Conservation (phyloP, 371 early-diverging fungal species). For the Apophysomyces ossiformis region DNA sequence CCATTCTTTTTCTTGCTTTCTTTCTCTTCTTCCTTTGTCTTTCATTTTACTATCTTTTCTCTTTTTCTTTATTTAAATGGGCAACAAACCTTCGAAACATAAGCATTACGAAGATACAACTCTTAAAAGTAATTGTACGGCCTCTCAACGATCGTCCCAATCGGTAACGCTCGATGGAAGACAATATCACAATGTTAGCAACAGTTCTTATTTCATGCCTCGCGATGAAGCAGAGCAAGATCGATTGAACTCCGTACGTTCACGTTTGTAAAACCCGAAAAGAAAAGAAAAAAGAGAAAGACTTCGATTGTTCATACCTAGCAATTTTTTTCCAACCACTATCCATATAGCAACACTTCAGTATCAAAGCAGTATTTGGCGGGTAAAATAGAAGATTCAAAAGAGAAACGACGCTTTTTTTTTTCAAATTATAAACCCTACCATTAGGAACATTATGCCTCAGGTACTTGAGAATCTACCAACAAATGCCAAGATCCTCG, state of each 20-base stretch:
- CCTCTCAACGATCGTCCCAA: slow-evolving; percentile 14
- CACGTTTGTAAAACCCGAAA: neutral
- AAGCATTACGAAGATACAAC: slow-evolving; percentile 16
- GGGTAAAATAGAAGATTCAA: slow-evolving; percentile 24
- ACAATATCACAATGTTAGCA: slow-evolving; percentile 42
- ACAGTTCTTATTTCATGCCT: slow-evolving; percentile 44
- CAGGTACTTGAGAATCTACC: slow-evolving; percentile 21
- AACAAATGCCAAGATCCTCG: slow-evolving; percentile 27
- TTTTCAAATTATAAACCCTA: neutral
- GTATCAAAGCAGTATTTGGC: slow-evolving; percentile 8
- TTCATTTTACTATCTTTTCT: slow-evolving; percentile 16
- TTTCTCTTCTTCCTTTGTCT: slow-evolving; percentile 16
- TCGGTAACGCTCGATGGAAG: slow-evolving; percentile 40
- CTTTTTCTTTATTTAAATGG: slow-evolving; percentile 24
- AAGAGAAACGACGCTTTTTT: neutral
- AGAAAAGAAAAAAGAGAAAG: no score
- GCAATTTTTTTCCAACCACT: neutral
- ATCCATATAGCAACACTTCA: slow-evolving; percentile 6
- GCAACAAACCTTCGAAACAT: slow-evolving; percentile 28
- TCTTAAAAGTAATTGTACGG: slow-evolving; percentile 14
- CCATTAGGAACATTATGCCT: slow-evolving; percentile 32
- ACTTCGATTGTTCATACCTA: neutral
- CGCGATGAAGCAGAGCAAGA: slow-evolving; percentile 56
- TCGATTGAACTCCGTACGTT: slow-evolving; percentile 49
- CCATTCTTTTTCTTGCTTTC: slow-evolving; percentile 1